Conservation (phyloP, 2,329 filamentous ascomycete genomes). For the Xylaria sp. region DNA sequence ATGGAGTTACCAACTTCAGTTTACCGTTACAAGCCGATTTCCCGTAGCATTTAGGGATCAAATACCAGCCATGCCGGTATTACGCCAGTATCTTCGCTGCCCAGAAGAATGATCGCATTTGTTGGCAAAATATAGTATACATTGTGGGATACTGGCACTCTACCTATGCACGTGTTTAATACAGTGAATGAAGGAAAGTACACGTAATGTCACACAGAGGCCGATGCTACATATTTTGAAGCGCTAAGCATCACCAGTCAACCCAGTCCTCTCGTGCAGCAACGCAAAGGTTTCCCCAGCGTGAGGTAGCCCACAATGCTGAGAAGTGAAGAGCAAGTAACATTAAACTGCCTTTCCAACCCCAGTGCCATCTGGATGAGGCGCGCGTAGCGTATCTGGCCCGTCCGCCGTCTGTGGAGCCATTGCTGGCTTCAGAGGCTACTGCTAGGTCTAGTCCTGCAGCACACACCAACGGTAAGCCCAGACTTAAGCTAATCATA, state of each 20-base stretch:
- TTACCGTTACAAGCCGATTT: background rate
- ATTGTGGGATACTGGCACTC: background rate
- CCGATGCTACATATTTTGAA: background rate
- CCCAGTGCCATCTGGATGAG: slow-evolving; percentile 45
- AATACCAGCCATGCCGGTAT: background rate
- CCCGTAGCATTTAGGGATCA: background rate
- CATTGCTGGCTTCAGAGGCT: slow-evolving; percentile 43
- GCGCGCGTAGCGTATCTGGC: slow-evolving; percentile 30
- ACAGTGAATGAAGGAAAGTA: background rate
- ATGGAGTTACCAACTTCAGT: background rate
- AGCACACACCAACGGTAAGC: slow-evolving; percentile 74
- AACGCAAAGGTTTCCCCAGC: slow-evolving; percentile 51
- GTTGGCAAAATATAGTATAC: background rate
- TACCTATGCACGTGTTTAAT: slow-evolving; percentile 1
- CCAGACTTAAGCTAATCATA: slow-evolving; percentile 70
- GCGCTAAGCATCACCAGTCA: slow-evolving; percentile 39
- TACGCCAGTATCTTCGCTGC: background rate
- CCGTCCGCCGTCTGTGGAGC: slow-evolving; percentile 31
- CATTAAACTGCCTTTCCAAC: slow-evolving; percentile 50
- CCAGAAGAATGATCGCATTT: background rate
- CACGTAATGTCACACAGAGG: slow-evolving; percentile 11
- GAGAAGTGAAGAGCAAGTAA: slow-evolving; percentile 52
- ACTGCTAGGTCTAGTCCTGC: slow-evolving; percentile 74
- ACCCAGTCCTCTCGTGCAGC: slow-evolving; percentile 41
- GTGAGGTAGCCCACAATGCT: slow-evolving; percentile 49